These are phyloP conservation scores for Jimgerdemannia flammicorona DNA, from an alignment of 192 early-diverging fungal genomes.

Conservation along the genomic window DNA sequence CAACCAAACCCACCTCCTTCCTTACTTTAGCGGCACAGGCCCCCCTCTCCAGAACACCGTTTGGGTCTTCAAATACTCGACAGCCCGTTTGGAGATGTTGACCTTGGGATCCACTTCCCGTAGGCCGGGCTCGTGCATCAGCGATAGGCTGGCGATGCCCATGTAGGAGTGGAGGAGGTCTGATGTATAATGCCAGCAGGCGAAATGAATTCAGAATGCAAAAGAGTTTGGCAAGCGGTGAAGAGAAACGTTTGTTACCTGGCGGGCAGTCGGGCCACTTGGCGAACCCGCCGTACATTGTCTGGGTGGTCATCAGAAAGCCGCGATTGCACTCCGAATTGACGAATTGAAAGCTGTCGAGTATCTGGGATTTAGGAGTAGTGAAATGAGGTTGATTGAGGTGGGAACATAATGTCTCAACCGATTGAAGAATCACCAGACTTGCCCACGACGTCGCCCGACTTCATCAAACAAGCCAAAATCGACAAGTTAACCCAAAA, in stretches of 20 bases:
- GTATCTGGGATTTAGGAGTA: not conserved
- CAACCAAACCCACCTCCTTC: not conserved
- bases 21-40: not conserved
- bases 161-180: constrained; percentile 85
- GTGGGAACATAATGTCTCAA: not conserved
- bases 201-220: not conserved
- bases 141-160: constrained; percentile 66
- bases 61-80: constrained; percentile 27
- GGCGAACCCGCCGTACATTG: constrained; percentile 60
- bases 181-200: constrained; percentile 11
- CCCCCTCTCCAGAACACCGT: constrained; percentile 34
- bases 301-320: constrained; percentile 61
- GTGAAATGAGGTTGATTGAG: no score
- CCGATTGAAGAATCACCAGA: no score
- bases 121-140: constrained; percentile 51
- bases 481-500: no score
- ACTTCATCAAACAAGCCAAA: no score
- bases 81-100: constrained; percentile 46
- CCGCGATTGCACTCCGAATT: constrained; percentile 46
- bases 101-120: constrained; percentile 43
- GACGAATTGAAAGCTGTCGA: constrained; percentile 27
- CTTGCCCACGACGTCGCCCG: no score
- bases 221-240: not conserved
- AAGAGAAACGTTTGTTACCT: constrained; percentile 39
- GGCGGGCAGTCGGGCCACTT: constrained; percentile 52